Conservation (phyloP, 2,329 filamentous ascomycete genomes). For the Fusarium sp. region DNA sequence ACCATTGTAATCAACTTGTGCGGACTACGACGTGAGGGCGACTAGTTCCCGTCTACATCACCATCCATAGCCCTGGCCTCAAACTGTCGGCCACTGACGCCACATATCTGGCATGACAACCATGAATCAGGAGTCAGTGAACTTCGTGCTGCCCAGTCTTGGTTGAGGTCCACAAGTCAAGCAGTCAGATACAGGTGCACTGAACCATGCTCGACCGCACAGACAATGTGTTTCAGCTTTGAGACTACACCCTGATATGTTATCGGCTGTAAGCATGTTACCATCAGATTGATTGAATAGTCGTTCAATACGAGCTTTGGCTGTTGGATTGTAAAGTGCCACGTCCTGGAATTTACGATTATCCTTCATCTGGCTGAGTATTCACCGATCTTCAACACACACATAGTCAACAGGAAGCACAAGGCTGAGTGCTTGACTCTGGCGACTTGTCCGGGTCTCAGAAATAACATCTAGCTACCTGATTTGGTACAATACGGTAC, state of each 20-base stretch:
- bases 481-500: constrained; percentile 26
- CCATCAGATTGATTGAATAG: constrained; percentile 15
- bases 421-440: constrained; percentile 16
- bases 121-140: constrained; percentile 44
- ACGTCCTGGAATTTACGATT: neutral
- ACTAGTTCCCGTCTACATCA: constrained; percentile 38
- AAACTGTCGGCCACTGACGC: constrained; percentile 48
- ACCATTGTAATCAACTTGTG: constrained; percentile 36
- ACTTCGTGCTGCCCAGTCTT: constrained; percentile 31
- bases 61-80: constrained; percentile 36
- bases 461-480: constrained; percentile 11
- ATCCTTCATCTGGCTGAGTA: neutral
- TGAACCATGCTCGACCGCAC: constrained; percentile 40
- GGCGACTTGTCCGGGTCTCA: constrained; percentile 41
- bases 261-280: constrained; percentile 25
- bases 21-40: constrained; percentile 34
- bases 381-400: constrained; percentile 2
- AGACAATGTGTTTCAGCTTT: constrained; percentile 44
- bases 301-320: neutral
- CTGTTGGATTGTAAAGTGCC: neutral
- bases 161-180: constrained; percentile 46
- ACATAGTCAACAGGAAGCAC: constrained; percentile 4
- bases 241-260: constrained; percentile 38
- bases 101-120: constrained; percentile 49
- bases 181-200: constrained; percentile 37